Evolutionary conservation across 306 rosid species (phyloP).

Genomic region (Luffa aegyptiaca): DNA sequence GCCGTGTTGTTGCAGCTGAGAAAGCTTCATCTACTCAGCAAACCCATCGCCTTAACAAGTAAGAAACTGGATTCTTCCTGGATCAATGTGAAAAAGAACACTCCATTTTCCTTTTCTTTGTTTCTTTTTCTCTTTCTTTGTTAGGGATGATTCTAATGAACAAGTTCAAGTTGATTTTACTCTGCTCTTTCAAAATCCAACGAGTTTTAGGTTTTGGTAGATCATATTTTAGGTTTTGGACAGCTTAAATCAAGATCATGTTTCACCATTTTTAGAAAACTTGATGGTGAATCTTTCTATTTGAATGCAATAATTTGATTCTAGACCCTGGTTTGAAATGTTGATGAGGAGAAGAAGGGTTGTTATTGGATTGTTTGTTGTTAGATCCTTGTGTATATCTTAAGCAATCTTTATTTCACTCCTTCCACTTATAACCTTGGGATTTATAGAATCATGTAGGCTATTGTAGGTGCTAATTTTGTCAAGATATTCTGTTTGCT

Average conservation of each 20-base stretch:
- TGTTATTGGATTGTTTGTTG: neutral
- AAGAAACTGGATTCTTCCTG: conserved; percentile 9
- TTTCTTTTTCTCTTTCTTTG: neutral
- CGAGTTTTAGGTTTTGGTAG: neutral
- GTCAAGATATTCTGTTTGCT: neutral
- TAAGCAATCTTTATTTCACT: neutral
- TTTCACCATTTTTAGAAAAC: neutral
- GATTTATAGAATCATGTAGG: neutral
- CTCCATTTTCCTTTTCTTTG: neutral
- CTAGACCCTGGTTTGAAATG: neutral
- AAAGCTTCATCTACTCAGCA: conserved; percentile 22
- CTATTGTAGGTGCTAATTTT: neutral
- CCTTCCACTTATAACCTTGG: neutral
- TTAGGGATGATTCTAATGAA: neutral
- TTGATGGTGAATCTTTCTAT: neutral
- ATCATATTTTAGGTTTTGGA: neutral
- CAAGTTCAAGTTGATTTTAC: neutral
- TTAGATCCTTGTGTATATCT: neutral
- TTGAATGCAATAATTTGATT: neutral
- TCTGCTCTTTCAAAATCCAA: neutral
- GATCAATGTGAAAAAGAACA: neutral
- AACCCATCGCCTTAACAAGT: conserved; percentile 32
- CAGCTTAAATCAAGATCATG: neutral
- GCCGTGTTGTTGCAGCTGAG: conserved; percentile 15
- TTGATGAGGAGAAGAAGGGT: neutral